Evolutionary conservation across 1,284 basidiomycete genomes (phyloP).

Genomic region (Mycosarcoma maydis): DNA sequence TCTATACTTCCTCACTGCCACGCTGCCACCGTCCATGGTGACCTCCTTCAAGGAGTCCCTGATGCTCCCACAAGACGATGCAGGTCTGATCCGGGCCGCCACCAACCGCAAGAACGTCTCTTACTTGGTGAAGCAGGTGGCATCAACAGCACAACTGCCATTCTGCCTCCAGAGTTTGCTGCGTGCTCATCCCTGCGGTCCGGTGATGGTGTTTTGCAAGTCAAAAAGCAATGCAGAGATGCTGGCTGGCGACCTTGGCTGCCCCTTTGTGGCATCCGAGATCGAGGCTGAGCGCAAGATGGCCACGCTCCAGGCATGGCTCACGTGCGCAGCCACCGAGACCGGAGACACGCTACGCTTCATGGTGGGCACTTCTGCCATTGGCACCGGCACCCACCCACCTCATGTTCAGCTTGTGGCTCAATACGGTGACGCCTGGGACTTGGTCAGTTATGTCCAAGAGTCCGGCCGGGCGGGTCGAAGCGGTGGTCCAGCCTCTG

Average conservation of each 20-base stretch:
- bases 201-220: neutral
- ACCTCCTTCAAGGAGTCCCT: neutral
- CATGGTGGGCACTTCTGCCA: slow-evolving; percentile 5
- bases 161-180: neutral
- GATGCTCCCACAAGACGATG: slow-evolving; percentile 1
- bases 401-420: slow-evolving; percentile 2
- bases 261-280: neutral
- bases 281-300: neutral
- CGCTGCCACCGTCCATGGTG: neutral
- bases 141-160: neutral
- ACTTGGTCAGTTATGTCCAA: slow-evolving; percentile 8
- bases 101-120: slow-evolving; percentile 6
- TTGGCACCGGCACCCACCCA: slow-evolving; percentile 9
- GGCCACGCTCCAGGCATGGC: neutral
- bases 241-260: neutral
- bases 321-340: neutral
- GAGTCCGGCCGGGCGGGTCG: slow-evolving; percentile 6
- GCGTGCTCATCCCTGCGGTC: neutral
- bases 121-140: neutral
- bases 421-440: slow-evolving; percentile 1
- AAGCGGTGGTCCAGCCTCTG: neutral
- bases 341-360: neutral
- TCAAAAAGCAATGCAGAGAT: neutral
- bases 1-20: slow-evolving; percentile 5
- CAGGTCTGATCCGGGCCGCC: slow-evolving; percentile 1